Base-by-base conservation (phyloP, 2,329 filamentous ascomycete species). In the Xylariaceae sp. region DNA sequence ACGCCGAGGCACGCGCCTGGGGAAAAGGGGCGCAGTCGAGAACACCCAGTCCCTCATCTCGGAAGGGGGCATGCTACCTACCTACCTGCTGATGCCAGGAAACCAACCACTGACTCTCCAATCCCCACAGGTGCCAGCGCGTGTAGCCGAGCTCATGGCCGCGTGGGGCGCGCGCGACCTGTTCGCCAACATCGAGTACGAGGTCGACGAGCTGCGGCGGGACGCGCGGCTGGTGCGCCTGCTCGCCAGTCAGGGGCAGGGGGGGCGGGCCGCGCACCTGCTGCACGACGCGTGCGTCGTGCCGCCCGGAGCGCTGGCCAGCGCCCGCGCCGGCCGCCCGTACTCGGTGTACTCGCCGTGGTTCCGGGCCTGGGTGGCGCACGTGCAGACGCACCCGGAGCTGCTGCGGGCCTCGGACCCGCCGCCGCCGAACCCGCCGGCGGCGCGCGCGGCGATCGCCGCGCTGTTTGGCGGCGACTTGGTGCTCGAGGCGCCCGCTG, bases 321-420 rank as follows among this genome's bases (percentile, higher is more conserved):
- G 70, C 5, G 80, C 83, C 3, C n/a, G n/a, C n/a, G 60, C 68
- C 3, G 86, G 87, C 2, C 85, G 75, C 35, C 85, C 90, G 49
- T 93, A 92, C 48, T 75, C 84, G 0, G 85, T 94, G 1, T 94
- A 92, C 47, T 77, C 70, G 2, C 89, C 87, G 0, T 94, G 87
- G 86, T 90, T 74, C 53, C 70, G 78, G 12, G 51, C 81, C 0
- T 94, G 88, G 87, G 59, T 88, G 15, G 71, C 73, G 4, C 73
- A 89, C 45, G 50, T 94, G 5, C 79, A 89, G 39, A 65, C 71
- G 3, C 77, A 93, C 42, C 72, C 74, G 0, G 70, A 85, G 11
- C 61, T 86, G 0, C 60, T 94, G 0, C 68, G 80, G 22, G 58
- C 76, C 2, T 76, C 69, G 5, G 72, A 79, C 0, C 57, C 67